Evolutionary conservation across 805 yeast species (phyloP).

Genomic region (Candida succiphila): DNA sequence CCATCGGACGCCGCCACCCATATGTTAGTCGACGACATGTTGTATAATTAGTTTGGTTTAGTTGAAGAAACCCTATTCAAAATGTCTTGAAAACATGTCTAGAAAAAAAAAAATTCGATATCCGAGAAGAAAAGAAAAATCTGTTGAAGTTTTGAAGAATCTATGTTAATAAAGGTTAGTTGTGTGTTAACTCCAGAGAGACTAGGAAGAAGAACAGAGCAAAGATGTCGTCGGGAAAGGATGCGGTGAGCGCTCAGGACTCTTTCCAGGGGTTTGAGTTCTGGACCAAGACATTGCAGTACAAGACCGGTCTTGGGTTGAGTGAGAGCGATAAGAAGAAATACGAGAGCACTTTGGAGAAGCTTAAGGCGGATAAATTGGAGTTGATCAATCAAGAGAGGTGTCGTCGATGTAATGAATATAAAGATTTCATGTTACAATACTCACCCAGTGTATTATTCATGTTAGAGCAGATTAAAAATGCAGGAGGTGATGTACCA

Average conservation of each 20-base stretch:
- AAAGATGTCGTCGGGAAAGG: too few species aligned
- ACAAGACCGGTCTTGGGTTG: slow-evolving; percentile 61
- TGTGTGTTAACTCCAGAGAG: too few species aligned
- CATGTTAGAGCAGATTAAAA: slow-evolving; percentile 74
- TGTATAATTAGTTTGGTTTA: not conserved
- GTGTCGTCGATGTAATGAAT: slow-evolving; percentile 66
- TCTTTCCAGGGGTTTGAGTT: slow-evolving; percentile 44
- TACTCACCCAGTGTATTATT: slow-evolving; percentile 82
- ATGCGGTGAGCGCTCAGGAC: too few species aligned
- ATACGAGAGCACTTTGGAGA: slow-evolving; percentile 46
- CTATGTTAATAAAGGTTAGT: too few species aligned
- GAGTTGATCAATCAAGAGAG: slow-evolving; percentile 22
- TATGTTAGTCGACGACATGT: slow-evolving; percentile 38
- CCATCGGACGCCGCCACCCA: slow-evolving; percentile 97
- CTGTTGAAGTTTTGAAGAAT: not conserved
- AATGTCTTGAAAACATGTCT: not conserved
- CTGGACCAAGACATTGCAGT: slow-evolving; percentile 70
- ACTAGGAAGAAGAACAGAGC: too few species aligned
- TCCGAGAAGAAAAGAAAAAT: not conserved
- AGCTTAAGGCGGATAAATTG: slow-evolving; percentile 5
- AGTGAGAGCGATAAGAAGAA: slow-evolving; percentile 37
- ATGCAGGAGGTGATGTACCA: slow-evolving; percentile 43
- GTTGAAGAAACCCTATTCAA: too few species aligned
- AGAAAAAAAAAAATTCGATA: not conserved
- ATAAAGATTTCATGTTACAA: slow-evolving; percentile 68